Conservation (phyloP, 2,329 filamentous ascomycete genomes). For the Aaosphaeria pasadenensis region DNA sequence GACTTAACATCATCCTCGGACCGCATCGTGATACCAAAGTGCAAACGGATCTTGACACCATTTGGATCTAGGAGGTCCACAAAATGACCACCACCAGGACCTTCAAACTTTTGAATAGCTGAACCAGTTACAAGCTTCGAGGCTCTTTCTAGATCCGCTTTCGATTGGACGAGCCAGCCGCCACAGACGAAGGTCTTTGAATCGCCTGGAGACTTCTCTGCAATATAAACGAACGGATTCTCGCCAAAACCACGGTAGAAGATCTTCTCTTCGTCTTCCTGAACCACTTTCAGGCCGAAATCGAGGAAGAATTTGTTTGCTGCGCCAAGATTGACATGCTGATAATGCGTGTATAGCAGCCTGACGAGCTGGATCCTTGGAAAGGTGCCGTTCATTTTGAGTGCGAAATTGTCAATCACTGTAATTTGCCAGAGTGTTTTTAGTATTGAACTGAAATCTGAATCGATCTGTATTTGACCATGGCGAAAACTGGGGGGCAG, state of each 20-base stretch:
- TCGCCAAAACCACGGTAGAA: not conserved
- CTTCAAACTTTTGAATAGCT: not conserved
- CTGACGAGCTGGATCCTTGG: no score
- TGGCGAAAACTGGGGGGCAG: no score
- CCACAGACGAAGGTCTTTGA: slow-evolving; percentile 3
- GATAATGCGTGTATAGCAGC: not conserved
- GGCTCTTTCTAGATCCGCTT: not conserved
- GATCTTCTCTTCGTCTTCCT: not conserved
- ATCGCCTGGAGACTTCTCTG: slow-evolving; percentile 1
- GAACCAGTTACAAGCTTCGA: not conserved
- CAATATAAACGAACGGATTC: not conserved
- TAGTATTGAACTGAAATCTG: no score
- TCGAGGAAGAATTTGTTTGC: not conserved
- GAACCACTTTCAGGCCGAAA: not conserved
- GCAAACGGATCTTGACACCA: not conserved
- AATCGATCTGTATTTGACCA: no score
- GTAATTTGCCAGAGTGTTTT: no score
- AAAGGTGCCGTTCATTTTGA: no score
- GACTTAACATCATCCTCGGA: no score
- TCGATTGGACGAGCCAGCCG: slow-evolving; percentile 1
- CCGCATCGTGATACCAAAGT: not conserved
- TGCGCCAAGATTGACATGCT: not conserved
- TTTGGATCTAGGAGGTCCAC: slow-evolving; percentile 1
- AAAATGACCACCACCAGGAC: not conserved
- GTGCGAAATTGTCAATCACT: no score